Conservation (phyloP, 2,329 filamentous ascomycete genomes). For the Cytospora paraplurivora region DNA sequence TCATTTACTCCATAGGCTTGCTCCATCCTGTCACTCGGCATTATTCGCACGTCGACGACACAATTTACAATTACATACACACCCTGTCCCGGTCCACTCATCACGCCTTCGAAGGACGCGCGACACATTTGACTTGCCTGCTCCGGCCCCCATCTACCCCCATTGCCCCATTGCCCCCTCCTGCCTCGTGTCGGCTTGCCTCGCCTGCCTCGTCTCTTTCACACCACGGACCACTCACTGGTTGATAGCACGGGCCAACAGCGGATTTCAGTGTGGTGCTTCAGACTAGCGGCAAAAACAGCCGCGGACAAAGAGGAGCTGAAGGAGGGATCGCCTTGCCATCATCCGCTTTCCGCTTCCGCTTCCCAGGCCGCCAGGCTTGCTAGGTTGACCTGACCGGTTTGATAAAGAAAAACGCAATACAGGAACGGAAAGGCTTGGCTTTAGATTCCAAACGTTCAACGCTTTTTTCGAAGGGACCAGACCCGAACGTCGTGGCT, state of each 20-base stretch:
- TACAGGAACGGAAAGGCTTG: neutral
- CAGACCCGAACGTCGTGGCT: neutral
- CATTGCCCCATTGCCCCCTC: neutral
- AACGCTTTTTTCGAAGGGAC: neutral
- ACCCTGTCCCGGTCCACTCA: slow-evolving; percentile 10
- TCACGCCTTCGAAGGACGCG: slow-evolving; percentile 3
- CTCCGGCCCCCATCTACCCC: neutral
- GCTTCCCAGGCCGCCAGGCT: too few relatives aligned
- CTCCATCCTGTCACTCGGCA: neutral
- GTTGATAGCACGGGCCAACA: slow-evolving; percentile 22
- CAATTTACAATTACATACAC: slow-evolving; percentile 1
- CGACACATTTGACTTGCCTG: slow-evolving; percentile 17
- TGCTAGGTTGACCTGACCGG: neutral
- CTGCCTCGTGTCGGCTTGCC: slow-evolving; percentile 14
- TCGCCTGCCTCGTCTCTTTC: slow-evolving; percentile 3
- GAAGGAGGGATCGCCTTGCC: slow-evolving; percentile 6
- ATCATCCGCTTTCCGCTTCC: neutral
- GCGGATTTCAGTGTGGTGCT: slow-evolving; percentile 13
- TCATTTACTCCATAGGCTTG: slow-evolving; percentile 5
- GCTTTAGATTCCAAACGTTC: neutral
- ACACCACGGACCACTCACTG: slow-evolving; percentile 11
- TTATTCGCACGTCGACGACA: slow-evolving; percentile 9
- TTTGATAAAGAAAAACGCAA: slow-evolving; percentile 2
- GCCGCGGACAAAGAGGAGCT: slow-evolving; percentile 20
- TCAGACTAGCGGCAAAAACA: slow-evolving; percentile 19